Evolutionary conservation across 768 basidiomycete genomes (phyloP), one percentile per base, ranked within the genome.

Genomic region (Agrocybe praecox): DNA sequence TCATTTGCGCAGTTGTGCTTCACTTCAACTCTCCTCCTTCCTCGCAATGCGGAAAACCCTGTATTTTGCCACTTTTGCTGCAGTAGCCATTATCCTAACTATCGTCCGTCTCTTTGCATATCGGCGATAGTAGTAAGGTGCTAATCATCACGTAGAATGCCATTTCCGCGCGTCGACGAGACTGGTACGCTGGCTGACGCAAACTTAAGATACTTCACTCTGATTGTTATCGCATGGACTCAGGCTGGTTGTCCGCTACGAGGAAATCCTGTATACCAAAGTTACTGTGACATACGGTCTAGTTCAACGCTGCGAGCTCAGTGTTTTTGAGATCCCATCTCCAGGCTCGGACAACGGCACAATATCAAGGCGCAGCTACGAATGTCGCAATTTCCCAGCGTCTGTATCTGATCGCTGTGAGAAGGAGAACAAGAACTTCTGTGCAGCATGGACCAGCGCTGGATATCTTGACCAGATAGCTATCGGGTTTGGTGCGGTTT

Each of bases 391-490:
- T 6, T 92, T 92, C 69, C 90, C 90, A 3, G 70, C 74, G 46
- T 76, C 80, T 17, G 81, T 80, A 0, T 67, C 71, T 18, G 82
- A 82, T 56, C 47, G 59, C 1, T 83, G 82, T 57, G 76, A 80
- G 46, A 66, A 82, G 44, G 82, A 86, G 58, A 86, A 88, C 57
- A 71, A 74, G 33, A 53, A 69, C 0, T 84, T 89, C 66, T 92
- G 90, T 68, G 79, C 81, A 8, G 75, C 79, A 34, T 92, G 90
- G 90, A 81, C 79, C 2, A 89, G 84, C 45, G 90, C 90, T 15
- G 80, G 80, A 1, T 92, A 89, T 66, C 71, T 82, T 46, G 76
- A 80, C n/a, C 82, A 88, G 66, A 69, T 91, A 10, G 82, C 82
- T 44, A 76, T 85, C 29, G 86, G 89, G 2, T 88, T 88, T 67